Base-by-base conservation (phyloP, 169 alveolate genomes). In the Neospora caninum region DNA sequence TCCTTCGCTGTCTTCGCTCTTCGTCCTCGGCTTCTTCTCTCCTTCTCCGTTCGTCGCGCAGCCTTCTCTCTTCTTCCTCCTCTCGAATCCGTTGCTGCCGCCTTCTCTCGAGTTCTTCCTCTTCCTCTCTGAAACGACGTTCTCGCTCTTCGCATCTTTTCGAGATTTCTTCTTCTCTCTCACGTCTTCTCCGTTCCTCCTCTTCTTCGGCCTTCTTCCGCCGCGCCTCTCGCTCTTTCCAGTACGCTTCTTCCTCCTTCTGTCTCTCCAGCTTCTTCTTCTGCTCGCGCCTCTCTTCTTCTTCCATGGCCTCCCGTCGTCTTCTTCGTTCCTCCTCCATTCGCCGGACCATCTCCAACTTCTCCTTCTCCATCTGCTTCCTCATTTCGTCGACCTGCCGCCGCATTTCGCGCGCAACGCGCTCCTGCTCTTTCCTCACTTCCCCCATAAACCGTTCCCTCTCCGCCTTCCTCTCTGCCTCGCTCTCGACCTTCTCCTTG, bases 211-310 rank as follows among this genome's bases (percentile, higher is more conserved):
- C 88, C 54, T 87, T 92, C 73, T n/a, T 86, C 92, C 70, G 49
- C 80, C 88, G 80, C 95, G 31, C 84, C 88, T 43, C 88, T 83
- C 92, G 53, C 39, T 45, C 80, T 92, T 80, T 27, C 54, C 36
- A 73, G 69, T 67, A 83, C 88, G 36, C 88, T 45, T 93, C 93
- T 67, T 93, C 93, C 83, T 86, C 86, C 86, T 78, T 38, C 42
- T 78, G 10, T 22, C 86, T 78, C 45, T 27, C 83, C 36, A 13
- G 39, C 42, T 7, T n/a, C 83, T 18, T 53, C 64, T 70, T n/a
- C 27, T n/a, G 9, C 36, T n/a, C 18, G 9, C 9, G 34, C 18
- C 39, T 7, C 83, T 70, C 86, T 78, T 13, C 86, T n/a, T 13
- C 86, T n/a, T 78, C 86, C 43, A n/a, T 78, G 43, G 27, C 45